Conservation (phyloP, 345 rosid species). For the Streptanthus diversifolius region DNA sequence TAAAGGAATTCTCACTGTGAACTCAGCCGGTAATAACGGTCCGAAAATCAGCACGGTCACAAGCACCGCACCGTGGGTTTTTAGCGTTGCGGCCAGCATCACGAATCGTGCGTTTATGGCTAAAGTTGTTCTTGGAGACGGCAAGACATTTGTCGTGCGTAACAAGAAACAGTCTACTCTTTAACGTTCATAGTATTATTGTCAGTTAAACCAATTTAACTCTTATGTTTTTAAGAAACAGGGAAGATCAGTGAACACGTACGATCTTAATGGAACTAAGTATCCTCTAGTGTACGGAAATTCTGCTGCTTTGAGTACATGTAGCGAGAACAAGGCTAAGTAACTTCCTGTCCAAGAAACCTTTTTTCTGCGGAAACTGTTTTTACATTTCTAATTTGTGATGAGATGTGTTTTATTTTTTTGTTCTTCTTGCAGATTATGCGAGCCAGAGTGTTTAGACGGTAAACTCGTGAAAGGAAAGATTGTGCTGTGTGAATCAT, state of each 20-base stretch:
- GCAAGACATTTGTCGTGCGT: constrained; percentile 37
- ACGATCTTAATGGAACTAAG: constrained; percentile 23
- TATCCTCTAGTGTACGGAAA: constrained; percentile 33
- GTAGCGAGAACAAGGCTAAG: background rate
- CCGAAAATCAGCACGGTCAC: background rate
- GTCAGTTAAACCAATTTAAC: background rate
- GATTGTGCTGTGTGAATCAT: constrained; percentile 34
- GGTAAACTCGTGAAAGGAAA: constrained; percentile 35
- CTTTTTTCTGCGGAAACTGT: background rate
- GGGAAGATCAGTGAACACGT: constrained; percentile 43
- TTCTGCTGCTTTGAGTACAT: constrained; percentile 18
- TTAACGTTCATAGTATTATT: background rate
- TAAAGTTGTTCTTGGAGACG: constrained; percentile 43
- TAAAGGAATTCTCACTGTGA: constrained; percentile 40
- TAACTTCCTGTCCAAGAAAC: constrained; percentile 15
- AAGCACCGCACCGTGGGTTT: constrained; percentile 43
- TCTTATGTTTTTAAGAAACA: constrained; percentile 1
- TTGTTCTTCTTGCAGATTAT: constrained; percentile 11
- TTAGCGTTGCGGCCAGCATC: constrained; percentile 45
- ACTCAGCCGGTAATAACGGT: constrained; percentile 43
- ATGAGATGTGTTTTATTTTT: background rate
- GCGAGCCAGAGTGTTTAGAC: constrained; percentile 24
- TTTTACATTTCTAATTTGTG: background rate
- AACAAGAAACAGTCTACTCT: background rate
- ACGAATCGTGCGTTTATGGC: constrained; percentile 38